Conservation (phyloP, 352 stramenopile species). For the Phytopythium montanum region DNA sequence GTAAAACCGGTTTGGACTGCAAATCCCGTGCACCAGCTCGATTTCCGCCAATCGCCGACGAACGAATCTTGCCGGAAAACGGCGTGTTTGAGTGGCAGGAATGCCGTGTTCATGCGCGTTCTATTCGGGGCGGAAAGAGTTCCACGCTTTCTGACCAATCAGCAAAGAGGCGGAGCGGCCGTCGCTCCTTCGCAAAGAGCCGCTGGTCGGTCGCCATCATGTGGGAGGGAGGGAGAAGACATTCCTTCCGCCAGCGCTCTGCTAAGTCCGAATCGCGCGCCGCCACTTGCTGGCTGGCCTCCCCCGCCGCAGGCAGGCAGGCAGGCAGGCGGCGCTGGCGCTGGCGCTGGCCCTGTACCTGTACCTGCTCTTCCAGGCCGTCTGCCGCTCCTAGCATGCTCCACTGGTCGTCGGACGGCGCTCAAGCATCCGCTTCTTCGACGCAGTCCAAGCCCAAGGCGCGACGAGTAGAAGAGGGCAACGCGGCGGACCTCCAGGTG, state of each 20-base stretch:
- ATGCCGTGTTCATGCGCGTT: slow-evolving; percentile 11
- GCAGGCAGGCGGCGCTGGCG: neutral
- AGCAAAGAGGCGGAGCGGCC: slow-evolving; percentile 9
- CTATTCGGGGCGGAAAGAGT: slow-evolving; percentile 9
- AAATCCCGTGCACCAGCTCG: neutral
- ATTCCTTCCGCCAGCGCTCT: neutral
- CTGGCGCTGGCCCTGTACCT: neutral
- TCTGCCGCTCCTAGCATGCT: slow-evolving; percentile 1
- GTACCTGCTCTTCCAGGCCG: neutral
- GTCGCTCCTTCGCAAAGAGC: neutral
- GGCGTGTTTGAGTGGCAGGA: slow-evolving; percentile 4
- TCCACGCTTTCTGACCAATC: slow-evolving; percentile 22
- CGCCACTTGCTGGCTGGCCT: neutral
- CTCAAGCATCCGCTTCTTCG: neutral
- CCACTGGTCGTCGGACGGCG: slow-evolving; percentile 3
- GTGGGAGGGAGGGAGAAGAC: neutral
- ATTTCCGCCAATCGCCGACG: slow-evolving; percentile 6
- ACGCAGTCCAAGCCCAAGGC: slow-evolving; percentile 10
- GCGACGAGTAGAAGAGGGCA: neutral
- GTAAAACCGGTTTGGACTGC: neutral
- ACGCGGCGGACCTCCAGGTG: neutral
- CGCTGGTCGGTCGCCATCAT: too few relatives aligned
- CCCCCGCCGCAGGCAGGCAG: neutral
- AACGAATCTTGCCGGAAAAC: slow-evolving; percentile 5
- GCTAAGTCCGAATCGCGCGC: neutral